Conservation (phyloP, 805 yeast species). For the Kazachstania viticola region DNA sequence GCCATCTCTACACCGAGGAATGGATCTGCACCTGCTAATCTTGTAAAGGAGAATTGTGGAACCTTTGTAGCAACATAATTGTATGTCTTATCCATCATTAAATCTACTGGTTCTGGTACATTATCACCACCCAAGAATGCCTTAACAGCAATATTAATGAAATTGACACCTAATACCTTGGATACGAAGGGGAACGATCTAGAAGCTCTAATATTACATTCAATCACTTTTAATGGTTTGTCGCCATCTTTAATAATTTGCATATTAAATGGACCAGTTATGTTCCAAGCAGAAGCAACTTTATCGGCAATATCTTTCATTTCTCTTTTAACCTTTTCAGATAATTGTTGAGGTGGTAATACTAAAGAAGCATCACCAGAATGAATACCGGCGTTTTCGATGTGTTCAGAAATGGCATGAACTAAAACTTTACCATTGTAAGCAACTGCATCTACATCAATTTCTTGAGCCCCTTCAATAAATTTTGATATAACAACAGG, state of each 20-base stretch:
- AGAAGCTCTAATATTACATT: slow-evolving; percentile 97
- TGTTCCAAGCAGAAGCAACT: slow-evolving; percentile 89
- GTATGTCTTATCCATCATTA: slow-evolving; percentile 59
- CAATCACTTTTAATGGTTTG: slow-evolving; percentile 80
- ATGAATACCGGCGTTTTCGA: slow-evolving; percentile 97
- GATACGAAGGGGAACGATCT: slow-evolving; percentile 99
- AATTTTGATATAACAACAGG: slow-evolving; percentile 96
- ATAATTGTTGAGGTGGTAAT: slow-evolving; percentile 79
- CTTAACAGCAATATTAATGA: slow-evolving; percentile 87
- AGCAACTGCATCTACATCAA: slow-evolving; percentile 96
- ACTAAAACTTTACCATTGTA: slow-evolving; percentile 76
- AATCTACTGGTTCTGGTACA: slow-evolving; percentile 68
- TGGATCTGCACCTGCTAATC: slow-evolving; percentile 99
- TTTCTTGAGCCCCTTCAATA: slow-evolving; percentile 92
- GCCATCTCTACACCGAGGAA: slow-evolving; percentile 99
- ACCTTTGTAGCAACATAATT: slow-evolving; percentile 91
- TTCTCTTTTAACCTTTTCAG: slow-evolving; percentile 53
- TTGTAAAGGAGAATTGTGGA: slow-evolving; percentile 96
- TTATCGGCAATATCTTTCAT: slow-evolving; percentile 83
- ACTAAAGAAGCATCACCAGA: slow-evolving; percentile 97
- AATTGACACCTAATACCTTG: slow-evolving; percentile 88
- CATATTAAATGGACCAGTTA: slow-evolving; percentile 98
- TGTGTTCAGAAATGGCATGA: slow-evolving; percentile 95
- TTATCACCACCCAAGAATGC: slow-evolving; percentile 62
- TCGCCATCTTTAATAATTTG: slow-evolving; percentile 78